Evolutionary conservation across 768 basidiomycete species (phyloP).

Genomic region (Cubamyces sp.): DNA sequence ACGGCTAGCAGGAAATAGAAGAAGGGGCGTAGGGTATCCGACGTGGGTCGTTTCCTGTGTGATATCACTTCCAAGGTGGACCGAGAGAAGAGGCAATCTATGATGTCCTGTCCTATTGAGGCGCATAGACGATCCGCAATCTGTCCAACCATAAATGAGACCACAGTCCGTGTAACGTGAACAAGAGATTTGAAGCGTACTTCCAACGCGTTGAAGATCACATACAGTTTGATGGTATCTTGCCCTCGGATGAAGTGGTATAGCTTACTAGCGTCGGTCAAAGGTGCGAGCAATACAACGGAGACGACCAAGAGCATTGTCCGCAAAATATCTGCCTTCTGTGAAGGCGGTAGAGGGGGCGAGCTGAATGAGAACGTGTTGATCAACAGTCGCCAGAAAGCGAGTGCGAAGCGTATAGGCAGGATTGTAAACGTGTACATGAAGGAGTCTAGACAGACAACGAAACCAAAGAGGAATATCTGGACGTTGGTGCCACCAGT

Average conservation of each 20-base stretch:
- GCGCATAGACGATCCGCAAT: conserved; percentile 94
- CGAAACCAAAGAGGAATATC: conserved; percentile 91
- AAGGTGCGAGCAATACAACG: conserved; percentile 71
- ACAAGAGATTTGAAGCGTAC: conserved; percentile 48
- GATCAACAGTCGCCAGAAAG: conserved; percentile 55
- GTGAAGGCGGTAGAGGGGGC: conserved; percentile 75
- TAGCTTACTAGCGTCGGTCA: conserved; percentile 96
- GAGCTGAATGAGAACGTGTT: conserved; percentile 52
- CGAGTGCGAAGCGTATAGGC: conserved; percentile 83
- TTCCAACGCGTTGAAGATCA: conserved; percentile 98
- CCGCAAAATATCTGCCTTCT: conserved; percentile 92
- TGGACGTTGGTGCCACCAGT: conserved; percentile 34
- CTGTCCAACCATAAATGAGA: conserved; percentile 43
- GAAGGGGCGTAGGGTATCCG: conserved; percentile 75
- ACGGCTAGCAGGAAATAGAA: conserved; percentile 83
- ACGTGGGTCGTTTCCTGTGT: conserved; percentile 59
- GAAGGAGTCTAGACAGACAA: conserved; percentile 95
- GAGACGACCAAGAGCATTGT: conserved; percentile 76
- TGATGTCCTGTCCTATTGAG: conserved; percentile 96
- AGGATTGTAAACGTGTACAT: conserved; percentile 98
- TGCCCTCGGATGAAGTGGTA: conserved; percentile 98
- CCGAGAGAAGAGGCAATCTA: conserved; percentile 94
- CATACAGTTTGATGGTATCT: conserved; percentile 98
- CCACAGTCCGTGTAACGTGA: background rate
- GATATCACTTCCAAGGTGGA: conserved; percentile 83